A percentile compares a stretch with the other conserved stretches of the same genome.
phyloP scores from a whole-genome alignment of 2,329 filamentous ascomycete species.

The Aspergillus persii region DNA sequence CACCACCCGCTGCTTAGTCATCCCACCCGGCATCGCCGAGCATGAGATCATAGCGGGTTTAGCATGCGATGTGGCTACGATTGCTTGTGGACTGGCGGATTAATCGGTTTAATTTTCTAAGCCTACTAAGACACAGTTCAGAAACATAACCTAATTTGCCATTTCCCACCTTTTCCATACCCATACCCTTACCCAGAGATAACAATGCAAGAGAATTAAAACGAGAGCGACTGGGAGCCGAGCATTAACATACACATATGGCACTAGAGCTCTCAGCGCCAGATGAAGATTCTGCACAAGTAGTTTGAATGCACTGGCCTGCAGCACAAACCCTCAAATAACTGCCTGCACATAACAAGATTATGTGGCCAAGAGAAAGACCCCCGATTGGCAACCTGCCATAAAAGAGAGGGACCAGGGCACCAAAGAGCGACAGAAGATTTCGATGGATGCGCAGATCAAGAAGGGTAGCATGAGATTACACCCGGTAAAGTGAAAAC shows the following conservation, averaged over 20 bases:
- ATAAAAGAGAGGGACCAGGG: neutral
- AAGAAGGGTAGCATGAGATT: neutral
- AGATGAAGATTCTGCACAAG: neutral
- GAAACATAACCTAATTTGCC: neutral
- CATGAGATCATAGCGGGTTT: neutral
- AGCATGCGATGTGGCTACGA: neutral
- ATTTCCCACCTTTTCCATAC: neutral
- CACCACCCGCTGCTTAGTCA: conserved; percentile 20
- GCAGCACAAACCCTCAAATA: conserved; percentile 12
- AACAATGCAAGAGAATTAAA: neutral
- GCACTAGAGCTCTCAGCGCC: neutral
- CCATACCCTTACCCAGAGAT: neutral
- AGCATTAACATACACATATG: neutral
- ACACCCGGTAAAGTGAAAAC: neutral
- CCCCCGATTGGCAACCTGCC: neutral
- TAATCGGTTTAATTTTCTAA: neutral
- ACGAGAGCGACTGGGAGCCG: neutral
- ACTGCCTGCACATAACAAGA: neutral
- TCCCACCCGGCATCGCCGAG: conserved; percentile 9
- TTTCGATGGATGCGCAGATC: neutral
- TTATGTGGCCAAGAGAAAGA: neutral
- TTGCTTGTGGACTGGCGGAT: too few species aligned
- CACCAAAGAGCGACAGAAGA: conserved; percentile 1
- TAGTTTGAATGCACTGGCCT: conserved; percentile 11
- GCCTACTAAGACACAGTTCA: neutral